phyloP scores from a whole-genome alignment of 768 basidiomycete genomes.

The Aureoboletus auriporus region DNA sequence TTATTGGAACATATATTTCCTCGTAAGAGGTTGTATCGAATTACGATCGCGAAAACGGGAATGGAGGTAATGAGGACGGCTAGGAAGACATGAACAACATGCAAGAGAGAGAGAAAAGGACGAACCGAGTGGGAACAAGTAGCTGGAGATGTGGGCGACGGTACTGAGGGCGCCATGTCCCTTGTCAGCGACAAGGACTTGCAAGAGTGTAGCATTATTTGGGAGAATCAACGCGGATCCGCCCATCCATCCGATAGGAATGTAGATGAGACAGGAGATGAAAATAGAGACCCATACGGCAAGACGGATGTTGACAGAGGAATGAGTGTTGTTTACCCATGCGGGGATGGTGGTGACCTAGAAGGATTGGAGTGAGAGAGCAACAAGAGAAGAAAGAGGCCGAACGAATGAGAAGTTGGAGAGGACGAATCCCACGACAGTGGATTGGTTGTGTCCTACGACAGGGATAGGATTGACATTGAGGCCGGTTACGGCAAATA shows the following conservation, averaged over 20 bases:
- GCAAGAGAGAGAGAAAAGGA: neutral
- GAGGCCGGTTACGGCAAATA: conserved; percentile 14
- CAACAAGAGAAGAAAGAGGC: neutral
- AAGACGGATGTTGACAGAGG: conserved; percentile 18
- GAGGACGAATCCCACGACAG: conserved; percentile 20
- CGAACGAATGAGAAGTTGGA: conserved; percentile 25
- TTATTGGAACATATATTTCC: conserved; percentile 23
- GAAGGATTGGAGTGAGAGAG: neutral
- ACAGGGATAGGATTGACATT: conserved; percentile 5
- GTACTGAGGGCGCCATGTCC: conserved; percentile 2
- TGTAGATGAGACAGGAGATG: conserved; percentile 22
- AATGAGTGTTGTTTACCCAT: conserved; percentile 24
- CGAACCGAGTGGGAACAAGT: conserved; percentile 20
- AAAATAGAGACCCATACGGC: conserved; percentile 21
- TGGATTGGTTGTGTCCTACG: conserved; percentile 17
- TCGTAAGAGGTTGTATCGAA: conserved; percentile 23
- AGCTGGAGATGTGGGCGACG: conserved; percentile 14
- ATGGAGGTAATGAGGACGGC: conserved; percentile 24
- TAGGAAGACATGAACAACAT: neutral
- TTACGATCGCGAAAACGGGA: conserved; percentile 21
- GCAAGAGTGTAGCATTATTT: conserved; percentile 12
- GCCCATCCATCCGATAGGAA: conserved; percentile 22
- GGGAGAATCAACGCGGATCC: conserved; percentile 10
- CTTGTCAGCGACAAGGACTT: conserved; percentile 8
- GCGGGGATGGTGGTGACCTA: conserved; percentile 23